Base-by-base conservation (phyloP, 495 filamentous ascomycete genomes). In the Xylaria flabelliformis region DNA sequence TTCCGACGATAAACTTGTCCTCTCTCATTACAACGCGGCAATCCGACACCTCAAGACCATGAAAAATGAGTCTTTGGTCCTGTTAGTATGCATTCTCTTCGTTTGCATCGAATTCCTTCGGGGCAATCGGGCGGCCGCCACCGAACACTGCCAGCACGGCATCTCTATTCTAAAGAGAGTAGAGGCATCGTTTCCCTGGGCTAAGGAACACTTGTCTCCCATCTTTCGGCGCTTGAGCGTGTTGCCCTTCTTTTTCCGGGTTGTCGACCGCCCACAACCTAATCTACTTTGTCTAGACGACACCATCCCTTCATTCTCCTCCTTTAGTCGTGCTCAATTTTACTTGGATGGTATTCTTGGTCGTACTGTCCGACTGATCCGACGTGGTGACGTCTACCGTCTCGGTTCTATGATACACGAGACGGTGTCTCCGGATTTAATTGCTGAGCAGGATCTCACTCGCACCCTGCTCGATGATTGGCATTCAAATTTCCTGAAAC, bases 21-120 rank as follows among this genome's bases (percentile, higher is more conserved):
- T 89, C 6, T 79, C 77, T 41, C 87, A 88, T 68, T 90, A 90
- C 74, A 88, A 87, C 73, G 79, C 82, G 59, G 86, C 88, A 2
- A 89, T 89, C 64, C 79, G 79, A 26, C 79, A 77, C 64, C 72
- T 84, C 15, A 78, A 82, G 64, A 76, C 77, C 48, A 78, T 76
- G 65, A 73, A 83, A 53, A 80, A 80, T 13, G 79, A 80, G 73
- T 82, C 83, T 1, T 74, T 86, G 19, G 85, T 90, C 21, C 75
- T 90, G 42, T 79, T 90, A 10, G 88, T 81, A 3, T 90, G 88
- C 65, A 74, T 88, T 1, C 80, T 90, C 32, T 90, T 89, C 61
- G 85, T 90, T 17, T 90, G 86, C 74, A 86, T 90, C 48, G 88
- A 90, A 74, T 80, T 85, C 39, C 78, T 90, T 62, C 82, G 85